Evolutionary conservation across 2,329 filamentous ascomycete genomes (phyloP).

Genomic region (Periconia macrospinosa): DNA sequence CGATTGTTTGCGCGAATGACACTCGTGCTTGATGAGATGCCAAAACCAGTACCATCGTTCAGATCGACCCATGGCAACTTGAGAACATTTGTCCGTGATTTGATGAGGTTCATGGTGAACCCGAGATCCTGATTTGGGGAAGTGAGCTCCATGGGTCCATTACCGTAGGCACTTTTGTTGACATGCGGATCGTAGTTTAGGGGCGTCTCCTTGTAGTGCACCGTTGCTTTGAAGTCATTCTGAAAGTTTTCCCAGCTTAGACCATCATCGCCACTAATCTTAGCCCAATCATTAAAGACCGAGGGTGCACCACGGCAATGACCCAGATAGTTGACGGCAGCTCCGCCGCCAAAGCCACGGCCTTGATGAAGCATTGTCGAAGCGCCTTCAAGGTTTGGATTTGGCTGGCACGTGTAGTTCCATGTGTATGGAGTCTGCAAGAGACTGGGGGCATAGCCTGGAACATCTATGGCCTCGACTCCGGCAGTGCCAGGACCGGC

Average conservation of each 20-base stretch:
- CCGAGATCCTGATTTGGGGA: neutral
- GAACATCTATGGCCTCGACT: neutral
- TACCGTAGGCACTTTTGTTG: neutral
- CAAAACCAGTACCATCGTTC: neutral
- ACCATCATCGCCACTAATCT: neutral
- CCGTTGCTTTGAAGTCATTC: slow-evolving; percentile 2
- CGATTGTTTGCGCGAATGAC: neutral
- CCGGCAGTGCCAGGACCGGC: neutral
- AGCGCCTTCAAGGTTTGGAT: neutral
- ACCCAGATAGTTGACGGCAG: neutral
- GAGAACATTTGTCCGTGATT: neutral
- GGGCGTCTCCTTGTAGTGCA: neutral
- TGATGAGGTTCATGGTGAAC: neutral
- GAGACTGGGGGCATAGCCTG: neutral
- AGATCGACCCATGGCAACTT: neutral
- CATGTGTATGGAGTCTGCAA: neutral
- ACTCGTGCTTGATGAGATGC: neutral
- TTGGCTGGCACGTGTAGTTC: slow-evolving; percentile 1
- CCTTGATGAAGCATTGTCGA: neutral
- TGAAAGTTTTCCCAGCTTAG: neutral
- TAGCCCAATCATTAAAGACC: slow-evolving; percentile 2
- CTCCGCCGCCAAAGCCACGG: neutral
- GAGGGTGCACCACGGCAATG: neutral
- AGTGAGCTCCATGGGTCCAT: slow-evolving; percentile 13
- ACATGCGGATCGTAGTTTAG: neutral